Percentiles rank a stretch among this genome's conserved stretches.
Evolutionary conservation across 1,284 basidiomycete genomes (phyloP).

Genomic region (Papiliotrema nemorosa): DNA sequence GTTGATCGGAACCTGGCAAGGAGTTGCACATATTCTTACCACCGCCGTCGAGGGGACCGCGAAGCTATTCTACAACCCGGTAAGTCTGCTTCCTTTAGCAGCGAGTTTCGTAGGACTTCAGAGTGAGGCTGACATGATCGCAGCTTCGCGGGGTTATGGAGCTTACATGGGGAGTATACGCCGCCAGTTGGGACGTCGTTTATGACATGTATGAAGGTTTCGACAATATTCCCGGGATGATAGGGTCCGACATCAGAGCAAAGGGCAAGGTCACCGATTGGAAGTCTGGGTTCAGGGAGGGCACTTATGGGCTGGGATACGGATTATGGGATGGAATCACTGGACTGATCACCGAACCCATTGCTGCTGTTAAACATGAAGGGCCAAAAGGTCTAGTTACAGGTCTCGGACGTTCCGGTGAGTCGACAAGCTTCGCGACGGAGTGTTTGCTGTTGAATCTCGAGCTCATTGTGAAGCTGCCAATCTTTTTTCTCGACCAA

Average conservation of each 20-base stretch:
- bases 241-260: constrained; percentile 51
- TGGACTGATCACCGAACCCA: constrained; percentile 54
- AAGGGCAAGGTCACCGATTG: constrained; percentile 50
- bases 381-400: constrained; percentile 12
- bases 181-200: constrained; percentile 35
- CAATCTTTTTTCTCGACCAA: constrained; percentile 51
- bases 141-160: constrained; percentile 32
- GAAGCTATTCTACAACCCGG: constrained; percentile 49
- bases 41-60: constrained; percentile 50
- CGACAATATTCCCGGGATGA: constrained; percentile 52
- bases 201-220: constrained; percentile 53
- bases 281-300: constrained; percentile 53
- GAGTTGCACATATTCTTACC: constrained; percentile 55
- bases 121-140: constrained; percentile 52
- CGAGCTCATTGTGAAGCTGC: constrained; percentile 20
- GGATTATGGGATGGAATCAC: constrained; percentile 56
- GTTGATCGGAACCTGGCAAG: constrained; percentile 39
- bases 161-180: not conserved
- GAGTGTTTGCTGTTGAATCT: not conserved
- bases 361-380: constrained; percentile 48
- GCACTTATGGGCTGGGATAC: constrained; percentile 40
- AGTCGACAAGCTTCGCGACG: not conserved
- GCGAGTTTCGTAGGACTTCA: too few relatives aligned
- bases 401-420: not conserved
- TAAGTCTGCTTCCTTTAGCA: constrained; percentile 17